phyloP scores from a whole-genome alignment of 192 early-diverging fungal genomes.

The Gaertneriomyces sp. region DNA sequence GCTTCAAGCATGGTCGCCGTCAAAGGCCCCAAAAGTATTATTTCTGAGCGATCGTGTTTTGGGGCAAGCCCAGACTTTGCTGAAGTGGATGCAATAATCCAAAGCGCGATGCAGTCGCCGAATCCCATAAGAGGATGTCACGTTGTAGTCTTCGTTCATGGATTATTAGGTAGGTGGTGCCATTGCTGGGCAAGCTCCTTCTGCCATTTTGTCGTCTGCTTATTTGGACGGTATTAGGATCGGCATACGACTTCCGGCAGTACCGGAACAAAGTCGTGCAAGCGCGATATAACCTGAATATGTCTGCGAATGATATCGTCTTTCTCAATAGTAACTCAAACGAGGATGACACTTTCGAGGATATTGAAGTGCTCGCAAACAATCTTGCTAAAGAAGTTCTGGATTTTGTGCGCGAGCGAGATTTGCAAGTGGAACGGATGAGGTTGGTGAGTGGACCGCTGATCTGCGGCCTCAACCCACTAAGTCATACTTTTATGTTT shows the following conservation, averaged over 20 bases:
- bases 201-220: background rate
- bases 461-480: too few relatives aligned
- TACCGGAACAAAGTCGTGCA: slow-evolving; percentile 19
- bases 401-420: slow-evolving; percentile 4
- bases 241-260: slow-evolving; percentile 26
- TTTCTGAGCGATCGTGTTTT: background rate
- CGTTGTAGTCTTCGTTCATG: slow-evolving; percentile 38
- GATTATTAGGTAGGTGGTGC: slow-evolving; percentile 13
- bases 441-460: background rate
- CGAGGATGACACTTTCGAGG: slow-evolving; percentile 26
- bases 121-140: slow-evolving; percentile 6
- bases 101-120: background rate
- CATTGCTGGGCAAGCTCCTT: background rate
- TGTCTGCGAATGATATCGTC: background rate
- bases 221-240: slow-evolving; percentile 3
- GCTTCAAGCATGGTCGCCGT: slow-evolving; percentile 10
- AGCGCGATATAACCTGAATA: slow-evolving; percentile 2
- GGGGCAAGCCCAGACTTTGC: background rate
- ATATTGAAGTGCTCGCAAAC: slow-evolving; percentile 20
- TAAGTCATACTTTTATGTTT: background rate
- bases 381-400: slow-evolving; percentile 20
- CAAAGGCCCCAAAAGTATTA: background rate
- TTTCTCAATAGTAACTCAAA: slow-evolving; percentile 17
- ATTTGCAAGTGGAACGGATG: slow-evolving; percentile 8
- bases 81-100: background rate